A percentile compares a stretch with the other conserved stretches of the same genome.
phyloP scores from a whole-genome alignment of 352 stramenopile species.

The Albugo laibachii region DNA sequence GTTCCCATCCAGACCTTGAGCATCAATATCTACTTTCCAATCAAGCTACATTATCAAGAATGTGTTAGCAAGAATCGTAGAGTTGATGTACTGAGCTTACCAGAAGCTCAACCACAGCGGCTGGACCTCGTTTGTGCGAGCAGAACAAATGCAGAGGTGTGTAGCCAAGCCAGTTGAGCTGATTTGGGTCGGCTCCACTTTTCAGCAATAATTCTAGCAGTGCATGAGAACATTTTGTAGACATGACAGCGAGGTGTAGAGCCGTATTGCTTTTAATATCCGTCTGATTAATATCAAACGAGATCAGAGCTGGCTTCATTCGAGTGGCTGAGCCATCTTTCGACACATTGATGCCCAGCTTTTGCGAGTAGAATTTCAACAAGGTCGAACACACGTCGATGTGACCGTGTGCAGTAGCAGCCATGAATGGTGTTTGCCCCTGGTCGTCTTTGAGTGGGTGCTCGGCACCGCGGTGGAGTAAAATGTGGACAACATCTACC shows the following conservation, averaged over 20 bases:
- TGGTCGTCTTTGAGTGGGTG: slow-evolving; percentile 64
- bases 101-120: slow-evolving; percentile 55
- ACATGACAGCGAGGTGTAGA: slow-evolving; percentile 69
- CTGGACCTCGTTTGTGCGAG: slow-evolving; percentile 47
- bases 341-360: slow-evolving; percentile 1
- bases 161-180: slow-evolving; percentile 74
- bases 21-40: slow-evolving; percentile 52
- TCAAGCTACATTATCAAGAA: slow-evolving; percentile 30
- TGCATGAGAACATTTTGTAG: slow-evolving; percentile 46
- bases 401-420: slow-evolving; percentile 59
- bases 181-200: slow-evolving; percentile 56
- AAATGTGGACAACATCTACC: slow-evolving; percentile 54
- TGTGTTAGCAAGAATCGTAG: not conserved
- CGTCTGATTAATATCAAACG: slow-evolving; percentile 59
- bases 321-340: slow-evolving; percentile 1
- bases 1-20: slow-evolving; percentile 65
- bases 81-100: slow-evolving; percentile 20
- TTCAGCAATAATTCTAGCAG: slow-evolving; percentile 66
- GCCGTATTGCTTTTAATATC: slow-evolving; percentile 72
- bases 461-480: slow-evolving; percentile 46
- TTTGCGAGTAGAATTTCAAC: slow-evolving; percentile 21
- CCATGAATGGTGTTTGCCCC: slow-evolving; percentile 64
- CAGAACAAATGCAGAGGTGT: slow-evolving; percentile 72
- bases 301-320: not conserved
- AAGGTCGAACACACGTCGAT: slow-evolving; percentile 49